Evolutionary conservation across 2,329 filamentous ascomycete species (phyloP).

Genomic region (Talaromyces sp.): DNA sequence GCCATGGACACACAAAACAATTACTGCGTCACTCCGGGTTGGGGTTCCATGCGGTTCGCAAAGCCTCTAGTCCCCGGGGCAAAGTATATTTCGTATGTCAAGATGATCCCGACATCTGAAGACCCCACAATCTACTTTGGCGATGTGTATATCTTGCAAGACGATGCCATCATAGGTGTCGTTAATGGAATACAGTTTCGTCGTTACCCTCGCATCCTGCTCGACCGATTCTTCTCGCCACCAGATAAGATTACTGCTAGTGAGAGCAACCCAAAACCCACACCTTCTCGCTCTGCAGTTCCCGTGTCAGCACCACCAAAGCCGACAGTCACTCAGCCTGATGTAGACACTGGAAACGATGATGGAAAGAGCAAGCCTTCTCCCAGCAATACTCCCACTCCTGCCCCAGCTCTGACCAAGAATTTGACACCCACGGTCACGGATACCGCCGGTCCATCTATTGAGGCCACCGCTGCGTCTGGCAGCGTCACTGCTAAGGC

Average conservation of each 20-base stretch:
- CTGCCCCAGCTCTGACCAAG: too few species aligned
- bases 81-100: slow-evolving; percentile 29
- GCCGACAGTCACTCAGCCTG: too few species aligned
- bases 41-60: slow-evolving; percentile 28
- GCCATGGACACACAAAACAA: slow-evolving; percentile 26
- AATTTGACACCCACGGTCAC: too few species aligned
- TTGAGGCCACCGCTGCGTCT: too few species aligned
- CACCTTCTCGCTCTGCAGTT: too few species aligned
- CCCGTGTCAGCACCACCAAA: too few species aligned
- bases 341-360: too few species aligned
- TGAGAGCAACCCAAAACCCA: too few species aligned
- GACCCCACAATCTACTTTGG: slow-evolving; percentile 29
- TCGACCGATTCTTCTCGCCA: slow-evolving; percentile 37
- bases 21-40: slow-evolving; percentile 37
- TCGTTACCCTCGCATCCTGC: slow-evolving; percentile 19
- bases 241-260: slow-evolving; percentile 21
- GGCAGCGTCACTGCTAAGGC: neutral
- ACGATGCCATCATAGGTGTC: slow-evolving; percentile 19
- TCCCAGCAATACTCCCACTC: too few species aligned
- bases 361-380: too few species aligned
- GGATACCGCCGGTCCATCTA: too few species aligned
- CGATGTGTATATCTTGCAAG: slow-evolving; percentile 25
- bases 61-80: slow-evolving; percentile 22
- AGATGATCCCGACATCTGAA: slow-evolving; percentile 31
- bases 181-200: slow-evolving; percentile 17